Base-by-base conservation (phyloP, 163 green algal genomes). In the Scenedesmus sp. region DNA sequence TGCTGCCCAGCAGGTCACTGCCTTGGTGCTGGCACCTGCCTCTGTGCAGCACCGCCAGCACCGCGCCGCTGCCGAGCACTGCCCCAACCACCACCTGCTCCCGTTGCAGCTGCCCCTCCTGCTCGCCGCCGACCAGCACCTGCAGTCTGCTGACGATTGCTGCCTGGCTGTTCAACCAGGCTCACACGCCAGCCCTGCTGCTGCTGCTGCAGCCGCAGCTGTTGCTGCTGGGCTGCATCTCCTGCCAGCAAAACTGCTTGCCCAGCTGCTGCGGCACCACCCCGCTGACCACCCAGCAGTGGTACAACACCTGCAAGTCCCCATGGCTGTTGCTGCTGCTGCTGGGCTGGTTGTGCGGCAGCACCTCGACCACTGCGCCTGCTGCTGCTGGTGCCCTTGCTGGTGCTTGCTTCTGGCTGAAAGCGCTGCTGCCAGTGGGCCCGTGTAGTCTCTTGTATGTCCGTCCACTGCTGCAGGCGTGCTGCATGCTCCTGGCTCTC, bases 401-500 rank as follows among this genome's bases (percentile, higher is more conserved):
- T 81, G 65, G 30, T 76, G 65, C 7, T 40, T 15, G 0, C 65
- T 72, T 72, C 24, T 33, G 24, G 59, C 59, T 72, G 22, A n/a
- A 85, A 85, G n/a, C n/a, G n/a, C 15, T 73, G 70, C 65, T 76
- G 12, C 85, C 85, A 90, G 33, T 59, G 33, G 3, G 7, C 46
- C 1, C 20, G 59, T 26, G 85, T 84, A 30, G 33, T 49, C 12
- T 72, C 43, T 30, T 73, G 44, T 42, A 84, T 61, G n/a, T 59
- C 85, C 6, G 59, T 37, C 85, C 85, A 90, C 20, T 30, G 30
- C 26, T 70, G 33, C 15, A 79, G 30, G 26, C 46, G 37, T 37
- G 43, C 72, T 85, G 85, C 85, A 40, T 42, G 35, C 33, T 90
- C 85, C 33, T 90, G 70, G 33, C 18, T 35, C 35, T 90, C 85